phyloP scores from a whole-genome alignment of 768 basidiomycete genomes.

The Leccinum longicurvipes region DNA sequence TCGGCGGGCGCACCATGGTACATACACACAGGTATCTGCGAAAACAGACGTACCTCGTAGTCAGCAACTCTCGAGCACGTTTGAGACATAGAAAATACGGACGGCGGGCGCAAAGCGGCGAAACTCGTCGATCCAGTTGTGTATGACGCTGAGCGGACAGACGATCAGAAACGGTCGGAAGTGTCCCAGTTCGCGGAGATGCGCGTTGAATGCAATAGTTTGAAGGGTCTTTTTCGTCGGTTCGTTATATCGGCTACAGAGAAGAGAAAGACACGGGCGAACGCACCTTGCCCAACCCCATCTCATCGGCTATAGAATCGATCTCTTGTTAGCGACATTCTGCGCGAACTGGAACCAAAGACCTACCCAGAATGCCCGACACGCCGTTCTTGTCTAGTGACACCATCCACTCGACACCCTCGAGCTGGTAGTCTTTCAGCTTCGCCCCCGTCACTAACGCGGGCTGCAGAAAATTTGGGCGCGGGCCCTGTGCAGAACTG shows the following conservation, averaged over 20 bases:
- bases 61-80: neutral
- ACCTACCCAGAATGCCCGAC: constrained; percentile 70
- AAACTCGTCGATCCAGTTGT: constrained; percentile 90
- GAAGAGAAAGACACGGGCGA: no score
- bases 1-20: constrained; percentile 87
- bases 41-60: neutral
- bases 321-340: constrained; percentile 2
- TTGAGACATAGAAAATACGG: constrained; percentile 29
- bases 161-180: constrained; percentile 82
- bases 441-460: constrained; percentile 78
- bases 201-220: constrained; percentile 90
- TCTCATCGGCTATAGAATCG: constrained; percentile 74
- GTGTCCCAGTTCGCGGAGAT: constrained; percentile 72
- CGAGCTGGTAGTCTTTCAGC: constrained; percentile 87
- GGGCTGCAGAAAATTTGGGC: constrained; percentile 63
- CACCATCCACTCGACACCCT: constrained; percentile 95
- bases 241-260: neutral
- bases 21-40: constrained; percentile 79
- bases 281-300: constrained; percentile 83
- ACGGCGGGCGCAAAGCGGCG: constrained; percentile 78
- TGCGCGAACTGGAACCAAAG: constrained; percentile 9
- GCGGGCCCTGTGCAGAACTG: neutral
- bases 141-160: constrained; percentile 88
- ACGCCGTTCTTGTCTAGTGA: constrained; percentile 83
- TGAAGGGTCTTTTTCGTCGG: constrained; percentile 70